phyloP scores from a whole-genome alignment of 768 basidiomycete species.

The Panus rudis region DNA sequence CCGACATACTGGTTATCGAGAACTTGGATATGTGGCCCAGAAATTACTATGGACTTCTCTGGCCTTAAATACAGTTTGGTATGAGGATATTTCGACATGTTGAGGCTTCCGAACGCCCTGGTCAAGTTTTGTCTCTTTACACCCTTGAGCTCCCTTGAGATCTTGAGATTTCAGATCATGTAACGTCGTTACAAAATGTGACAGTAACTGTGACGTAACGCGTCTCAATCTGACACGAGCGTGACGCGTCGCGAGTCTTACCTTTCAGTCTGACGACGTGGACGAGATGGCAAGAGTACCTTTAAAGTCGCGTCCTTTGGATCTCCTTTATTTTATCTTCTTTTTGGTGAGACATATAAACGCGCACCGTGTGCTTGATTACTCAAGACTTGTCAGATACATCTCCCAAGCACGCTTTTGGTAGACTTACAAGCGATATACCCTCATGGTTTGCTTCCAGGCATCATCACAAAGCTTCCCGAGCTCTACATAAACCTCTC shows the following conservation, averaged over 20 bases:
- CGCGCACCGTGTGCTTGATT: background rate
- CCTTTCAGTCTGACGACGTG: no score
- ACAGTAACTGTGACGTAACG: no score
- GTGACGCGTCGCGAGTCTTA: no score
- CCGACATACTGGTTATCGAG: conserved; percentile 45
- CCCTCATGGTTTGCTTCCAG: conserved; percentile 44
- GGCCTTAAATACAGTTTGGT: conserved; percentile 37
- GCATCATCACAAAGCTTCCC: conserved; percentile 35
- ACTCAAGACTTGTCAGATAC: conserved; percentile 34
- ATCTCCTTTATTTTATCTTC: conserved; percentile 64
- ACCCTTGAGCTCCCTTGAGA: no score
- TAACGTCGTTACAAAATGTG: no score
- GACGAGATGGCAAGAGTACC: conserved; percentile 24
- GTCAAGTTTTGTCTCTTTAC: no score
- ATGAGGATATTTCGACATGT: conserved; percentile 35
- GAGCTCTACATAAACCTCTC: conserved; percentile 49
- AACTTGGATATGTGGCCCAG: conserved; percentile 60
- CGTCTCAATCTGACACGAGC: no score
- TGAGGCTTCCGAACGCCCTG: no score
- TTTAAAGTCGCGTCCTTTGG: conserved; percentile 51
- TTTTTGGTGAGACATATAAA: conserved; percentile 44
- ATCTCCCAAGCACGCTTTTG: conserved; percentile 61
- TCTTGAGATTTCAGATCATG: no score
- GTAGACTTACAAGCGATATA: conserved; percentile 69
- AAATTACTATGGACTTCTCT: conserved; percentile 34